Base-by-base conservation (phyloP, 805 yeast species). In the Metschnikowia cerradonensis region DNA sequence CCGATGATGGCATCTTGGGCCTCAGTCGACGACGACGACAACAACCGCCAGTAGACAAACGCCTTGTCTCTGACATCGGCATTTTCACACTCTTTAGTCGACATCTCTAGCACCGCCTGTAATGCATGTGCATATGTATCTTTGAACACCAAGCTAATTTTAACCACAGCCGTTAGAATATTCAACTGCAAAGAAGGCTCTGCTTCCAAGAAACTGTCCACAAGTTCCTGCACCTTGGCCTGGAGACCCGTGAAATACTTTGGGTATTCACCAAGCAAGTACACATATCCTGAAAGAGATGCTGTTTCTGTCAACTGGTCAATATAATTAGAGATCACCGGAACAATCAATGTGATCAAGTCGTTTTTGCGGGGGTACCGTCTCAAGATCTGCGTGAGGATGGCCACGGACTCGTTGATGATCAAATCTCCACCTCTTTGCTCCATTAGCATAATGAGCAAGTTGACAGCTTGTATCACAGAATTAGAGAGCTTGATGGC, bases 61-160 rank as follows among this genome's bases (percentile, higher is more conserved):
- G 92, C 90, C 71, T 84, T 81, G 64, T 87, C 95, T 65, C 94
- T 77, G 26, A 87, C 86, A 62, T 87, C 95, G 2, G 89, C 81
- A 60, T 84, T 85, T 53, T 84, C 86, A 50, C 86, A 75, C 40
- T 80, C 77, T 51, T 78, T 79, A 3, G 90, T 86, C 8, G 88
- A 82, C 52, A 76, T 64, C 52, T 81, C 84, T 57, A 87, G 75
- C 6, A 83, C 75, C 40, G 71, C 72, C 60, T 86, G 91, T 56
- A 87, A 71, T 22, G 73, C 61, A 22, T 59, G 67, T 31, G 79
- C 72, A 47, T 74, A 70, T 20, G 58, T 59, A 56, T 56, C 47
- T 38, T 47, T 40, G 14, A 48, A 50, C 6, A 58, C 55, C 60
- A 64, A 63, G 42, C 74, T 71, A 45, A 86, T 70, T 62, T 81